A percentile compares a stretch with the other conserved stretches of the same genome.
Conservation (phyloP, 1,284 basidiomycete species). For the Neolentinus lepideus region DNA sequence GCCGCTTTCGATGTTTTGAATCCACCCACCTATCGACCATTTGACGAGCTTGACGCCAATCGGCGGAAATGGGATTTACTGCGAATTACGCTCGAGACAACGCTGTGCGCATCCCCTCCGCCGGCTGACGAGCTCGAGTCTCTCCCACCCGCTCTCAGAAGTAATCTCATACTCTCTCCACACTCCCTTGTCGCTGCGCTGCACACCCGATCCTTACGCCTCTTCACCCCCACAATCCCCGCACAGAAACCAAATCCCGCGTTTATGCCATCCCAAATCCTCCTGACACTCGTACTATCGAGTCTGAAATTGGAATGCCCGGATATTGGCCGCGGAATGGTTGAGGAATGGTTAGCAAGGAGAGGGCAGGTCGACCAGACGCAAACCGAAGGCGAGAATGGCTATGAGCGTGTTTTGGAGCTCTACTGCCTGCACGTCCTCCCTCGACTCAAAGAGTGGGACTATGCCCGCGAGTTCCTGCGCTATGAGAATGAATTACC, state of each 20-base stretch:
- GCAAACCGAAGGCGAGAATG: slow-evolving; percentile 30
- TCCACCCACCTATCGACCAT: slow-evolving; percentile 31
- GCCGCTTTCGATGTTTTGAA: slow-evolving; percentile 60
- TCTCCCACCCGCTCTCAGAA: slow-evolving; percentile 43
- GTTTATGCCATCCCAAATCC: slow-evolving; percentile 58
- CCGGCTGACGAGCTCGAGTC: slow-evolving; percentile 29
- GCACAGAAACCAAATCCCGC: slow-evolving; percentile 36
- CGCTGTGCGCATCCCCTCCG: slow-evolving; percentile 52
- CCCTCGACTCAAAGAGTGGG: slow-evolving; percentile 68
- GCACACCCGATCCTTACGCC: slow-evolving; percentile 53
- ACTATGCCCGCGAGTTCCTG: slow-evolving; percentile 67
- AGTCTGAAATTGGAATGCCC: slow-evolving; percentile 59
- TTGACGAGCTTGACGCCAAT: slow-evolving; percentile 42
- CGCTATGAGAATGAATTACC: slow-evolving; percentile 61
- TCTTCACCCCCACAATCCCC: slow-evolving; percentile 50
- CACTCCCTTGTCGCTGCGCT: slow-evolving; percentile 48
- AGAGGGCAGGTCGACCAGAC: slow-evolving; percentile 31
- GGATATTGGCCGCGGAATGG: slow-evolving; percentile 51
- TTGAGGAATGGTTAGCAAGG: slow-evolving; percentile 69
- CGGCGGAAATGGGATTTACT: slow-evolving; percentile 80
- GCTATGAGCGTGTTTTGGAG: slow-evolving; percentile 68
- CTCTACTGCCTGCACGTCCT: slow-evolving; percentile 67
- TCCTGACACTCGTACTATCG: slow-evolving; percentile 61
- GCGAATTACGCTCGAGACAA: slow-evolving; percentile 72
- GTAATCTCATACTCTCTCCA: slow-evolving; percentile 47